Percentiles rank a stretch among this genome's conserved stretches.
phyloP scores from a whole-genome alignment of 2,329 filamentous ascomycete genomes.

The Coniochaeta prunicola region DNA sequence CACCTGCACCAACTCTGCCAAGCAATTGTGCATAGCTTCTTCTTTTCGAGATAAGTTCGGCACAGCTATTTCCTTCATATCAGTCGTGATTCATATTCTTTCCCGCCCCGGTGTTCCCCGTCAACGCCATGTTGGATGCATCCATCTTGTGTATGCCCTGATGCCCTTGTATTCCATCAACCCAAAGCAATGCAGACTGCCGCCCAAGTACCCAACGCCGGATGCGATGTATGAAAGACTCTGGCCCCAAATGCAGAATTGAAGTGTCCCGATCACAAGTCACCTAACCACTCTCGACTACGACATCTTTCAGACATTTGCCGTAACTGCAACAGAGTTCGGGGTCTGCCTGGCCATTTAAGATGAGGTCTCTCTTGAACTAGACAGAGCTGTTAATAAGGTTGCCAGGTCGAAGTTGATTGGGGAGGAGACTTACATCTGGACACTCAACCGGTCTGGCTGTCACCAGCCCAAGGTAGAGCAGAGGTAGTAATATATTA shows the following conservation, averaged over 20 bases:
- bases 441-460: background rate
- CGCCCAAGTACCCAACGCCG: background rate
- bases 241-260: background rate
- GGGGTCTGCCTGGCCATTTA: constrained; percentile 38
- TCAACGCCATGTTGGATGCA: background rate
- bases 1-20: constrained; percentile 2
- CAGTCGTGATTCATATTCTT: background rate
- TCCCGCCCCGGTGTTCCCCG: background rate
- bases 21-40: background rate
- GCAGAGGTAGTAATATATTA: background rate
- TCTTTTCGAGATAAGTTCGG: background rate
- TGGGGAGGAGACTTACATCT: background rate
- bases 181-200: background rate
- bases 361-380: constrained; percentile 33
- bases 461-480: background rate
- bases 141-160: background rate
- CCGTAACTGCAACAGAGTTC: constrained; percentile 49
- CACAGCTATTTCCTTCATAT: background rate
- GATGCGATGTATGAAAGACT: background rate
- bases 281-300: constrained; percentile 23
- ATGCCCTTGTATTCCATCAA: background rate
- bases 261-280: background rate
- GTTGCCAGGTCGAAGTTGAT: background rate
- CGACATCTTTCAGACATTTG: constrained; percentile 41
- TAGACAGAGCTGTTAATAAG: constrained; percentile 7